Evolutionary conservation across 148 eudicot species (phyloP), one percentile per base, ranked within the genome.

Genomic region (Cornus controversa): DNA sequence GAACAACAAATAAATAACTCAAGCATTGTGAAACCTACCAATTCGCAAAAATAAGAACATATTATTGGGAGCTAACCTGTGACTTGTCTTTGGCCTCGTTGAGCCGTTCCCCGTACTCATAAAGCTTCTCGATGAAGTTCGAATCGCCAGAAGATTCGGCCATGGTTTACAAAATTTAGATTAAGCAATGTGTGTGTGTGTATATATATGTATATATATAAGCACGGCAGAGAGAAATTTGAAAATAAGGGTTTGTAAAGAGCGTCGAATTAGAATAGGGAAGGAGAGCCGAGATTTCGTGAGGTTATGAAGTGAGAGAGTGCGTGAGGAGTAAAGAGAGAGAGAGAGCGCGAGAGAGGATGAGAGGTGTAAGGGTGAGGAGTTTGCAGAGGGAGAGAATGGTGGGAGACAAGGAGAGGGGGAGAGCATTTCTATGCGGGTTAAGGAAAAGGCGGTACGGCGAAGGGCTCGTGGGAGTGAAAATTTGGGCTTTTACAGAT

Each of bases 31-130:
- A 67, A 69, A 69, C 29, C 8, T 31, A 54, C 2, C 5, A 24
- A 50, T 16, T 15, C 2, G 10, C 23, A 37, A 62, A 4, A 27
- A 74, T 26, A 57, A 11, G 58, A 70, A 79, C 58, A 45, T 4
- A 3, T 60, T 18, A 60, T 60, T 24, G 20, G 62, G 23, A 31
- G 78, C 67, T 77, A 45, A 89, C 92, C 63, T 83, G 86, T 2
- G 87, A 80, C 78, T 87, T 89, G 80, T 89, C 89, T 27, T 81
- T 76, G 73, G 90, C 89, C 34, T 83, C 84, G 76, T 68, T 83
- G 79, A 89, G 90, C 8, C 79, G 82, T 62, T 85, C 92, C 9
- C 87, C 87, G 37, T 73, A 84, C 81, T 83, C 84, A 80, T 89
- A 89, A 15, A 89, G 90, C 86, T 85, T 85, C 69, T 86, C 88